A percentile compares a stretch with the other conserved stretches of the same genome.
Conservation (phyloP, 2,329 filamentous ascomycete species). For the Botrytis medusae region DNA sequence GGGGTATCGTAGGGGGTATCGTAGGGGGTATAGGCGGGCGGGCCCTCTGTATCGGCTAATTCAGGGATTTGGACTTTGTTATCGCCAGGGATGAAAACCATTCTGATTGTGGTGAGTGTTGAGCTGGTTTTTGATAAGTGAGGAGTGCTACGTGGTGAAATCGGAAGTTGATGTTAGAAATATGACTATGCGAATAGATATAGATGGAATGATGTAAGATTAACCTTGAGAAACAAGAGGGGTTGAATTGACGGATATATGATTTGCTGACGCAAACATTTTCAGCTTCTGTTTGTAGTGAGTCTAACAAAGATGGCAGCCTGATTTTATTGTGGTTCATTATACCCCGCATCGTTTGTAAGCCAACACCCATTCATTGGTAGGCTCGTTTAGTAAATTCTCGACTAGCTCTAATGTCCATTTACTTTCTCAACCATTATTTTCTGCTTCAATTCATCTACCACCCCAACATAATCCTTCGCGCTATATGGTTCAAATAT, state of each 20-base stretch:
- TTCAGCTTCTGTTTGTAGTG: neutral
- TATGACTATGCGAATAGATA: neutral
- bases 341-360: neutral
- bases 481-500: constrained; percentile 48
- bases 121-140: neutral
- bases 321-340: constrained; percentile 2
- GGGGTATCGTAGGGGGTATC: constrained; percentile 5
- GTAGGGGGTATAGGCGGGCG: constrained; percentile 8
- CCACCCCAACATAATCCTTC: constrained; percentile 47
- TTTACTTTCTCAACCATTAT: neutral
- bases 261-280: constrained; percentile 14
- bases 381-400: neutral
- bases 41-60: neutral
- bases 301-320: neutral
- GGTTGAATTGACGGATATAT: neutral
- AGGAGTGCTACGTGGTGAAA: neutral
- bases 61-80: constrained; percentile 23
- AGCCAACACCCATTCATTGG: neutral
- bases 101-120: neutral
- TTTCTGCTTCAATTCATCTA: constrained; percentile 43
- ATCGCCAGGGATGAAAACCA: constrained; percentile 27
- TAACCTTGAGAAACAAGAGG: neutral
- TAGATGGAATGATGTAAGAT: neutral
- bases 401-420: constrained; percentile 33
- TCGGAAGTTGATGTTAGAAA: neutral